Conservation (phyloP, 805 yeast genomes). For the Hanseniaspora thailandica region DNA sequence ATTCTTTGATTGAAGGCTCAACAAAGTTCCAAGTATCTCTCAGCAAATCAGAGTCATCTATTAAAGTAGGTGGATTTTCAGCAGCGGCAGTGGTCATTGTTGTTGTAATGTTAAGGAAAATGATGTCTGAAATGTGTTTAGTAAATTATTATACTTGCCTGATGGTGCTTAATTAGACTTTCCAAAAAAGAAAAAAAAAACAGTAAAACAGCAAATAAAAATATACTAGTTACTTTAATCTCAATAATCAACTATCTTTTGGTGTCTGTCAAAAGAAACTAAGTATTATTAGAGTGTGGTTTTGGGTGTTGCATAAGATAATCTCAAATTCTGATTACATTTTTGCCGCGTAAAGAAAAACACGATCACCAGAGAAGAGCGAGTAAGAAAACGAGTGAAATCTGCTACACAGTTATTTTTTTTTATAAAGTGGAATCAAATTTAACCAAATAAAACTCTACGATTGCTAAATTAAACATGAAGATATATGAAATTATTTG, state of each 20-base stretch:
- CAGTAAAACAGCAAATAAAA: background rate
- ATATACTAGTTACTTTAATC: too few species aligned
- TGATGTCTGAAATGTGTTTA: too few species aligned
- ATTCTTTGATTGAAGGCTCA: conserved; percentile 62
- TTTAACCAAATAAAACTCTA: too few species aligned
- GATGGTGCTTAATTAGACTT: background rate
- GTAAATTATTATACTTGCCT: too few species aligned
- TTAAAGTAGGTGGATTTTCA: background rate
- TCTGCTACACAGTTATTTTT: background rate
- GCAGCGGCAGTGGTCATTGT: background rate
- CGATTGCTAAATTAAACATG: too few species aligned
- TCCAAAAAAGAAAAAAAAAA: background rate
- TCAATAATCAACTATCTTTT: too few species aligned
- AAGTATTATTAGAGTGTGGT: background rate
- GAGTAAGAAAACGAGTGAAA: background rate
- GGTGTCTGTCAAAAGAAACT: too few species aligned
- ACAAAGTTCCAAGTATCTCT: conserved; percentile 66
- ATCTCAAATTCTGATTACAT: too few species aligned
- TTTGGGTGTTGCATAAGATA: background rate
- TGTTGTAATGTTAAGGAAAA: too few species aligned
- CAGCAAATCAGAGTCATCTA: conserved; percentile 21
- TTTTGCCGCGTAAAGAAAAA: background rate
- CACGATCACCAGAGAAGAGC: background rate
- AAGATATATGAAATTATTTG: background rate
- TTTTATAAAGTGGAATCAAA: too few species aligned